Evolutionary conservation across 129 eudicot species (phyloP).

Genomic region (Sambucus nigra): DNA sequence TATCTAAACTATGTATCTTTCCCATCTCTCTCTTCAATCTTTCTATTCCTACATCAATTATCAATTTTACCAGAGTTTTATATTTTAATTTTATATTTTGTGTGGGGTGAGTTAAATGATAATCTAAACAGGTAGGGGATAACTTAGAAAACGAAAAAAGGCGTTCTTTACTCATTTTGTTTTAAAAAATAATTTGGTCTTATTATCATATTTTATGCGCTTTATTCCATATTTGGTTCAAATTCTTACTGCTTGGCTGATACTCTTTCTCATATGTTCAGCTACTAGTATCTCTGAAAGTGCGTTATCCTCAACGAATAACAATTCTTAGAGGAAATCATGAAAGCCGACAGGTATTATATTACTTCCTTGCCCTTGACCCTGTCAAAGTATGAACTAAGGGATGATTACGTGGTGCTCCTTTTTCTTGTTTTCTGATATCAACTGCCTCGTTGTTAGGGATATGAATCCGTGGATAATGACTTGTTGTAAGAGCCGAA

Average conservation of each 20-base stretch:
- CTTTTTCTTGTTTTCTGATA: background rate
- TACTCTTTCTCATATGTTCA: conserved; percentile 15
- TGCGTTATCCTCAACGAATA: conserved; percentile 79
- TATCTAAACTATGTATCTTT: no score
- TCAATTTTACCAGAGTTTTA: no score
- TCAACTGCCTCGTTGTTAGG: background rate
- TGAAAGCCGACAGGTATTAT: conserved; percentile 87
- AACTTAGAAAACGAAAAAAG: no score
- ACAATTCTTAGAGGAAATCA: conserved; percentile 89
- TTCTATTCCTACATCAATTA: no score
- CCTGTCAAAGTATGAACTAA: background rate
- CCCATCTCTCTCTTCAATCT: no score
- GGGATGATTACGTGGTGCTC: background rate
- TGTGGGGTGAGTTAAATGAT: no score
- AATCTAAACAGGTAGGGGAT: no score
- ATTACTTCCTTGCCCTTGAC: background rate
- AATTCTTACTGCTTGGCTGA: background rate
- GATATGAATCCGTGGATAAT: background rate
- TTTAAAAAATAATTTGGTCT: background rate
- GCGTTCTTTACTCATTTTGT: background rate
- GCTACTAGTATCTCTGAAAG: conserved; percentile 93
- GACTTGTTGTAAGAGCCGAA: conserved; percentile 6
- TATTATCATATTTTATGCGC: background rate
- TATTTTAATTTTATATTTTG: no score
- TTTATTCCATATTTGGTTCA: background rate